Percentiles rank a stretch among this genome's conserved stretches.
phyloP scores from a whole-genome alignment of 1,139 yeast genomes.

The Diutina rugosa region DNA sequence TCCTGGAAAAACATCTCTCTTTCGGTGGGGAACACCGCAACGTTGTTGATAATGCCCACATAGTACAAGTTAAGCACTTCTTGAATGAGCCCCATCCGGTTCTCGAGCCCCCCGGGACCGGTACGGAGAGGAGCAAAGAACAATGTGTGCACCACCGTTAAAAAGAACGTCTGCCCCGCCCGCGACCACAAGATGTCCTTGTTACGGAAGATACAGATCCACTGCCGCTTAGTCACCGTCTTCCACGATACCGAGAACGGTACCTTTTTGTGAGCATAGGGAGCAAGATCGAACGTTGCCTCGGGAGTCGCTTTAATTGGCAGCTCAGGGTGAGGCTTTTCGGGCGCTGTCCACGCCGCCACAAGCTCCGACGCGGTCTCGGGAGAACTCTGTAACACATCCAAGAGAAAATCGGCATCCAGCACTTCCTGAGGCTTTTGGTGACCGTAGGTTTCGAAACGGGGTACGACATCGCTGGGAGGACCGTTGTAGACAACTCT shows the following conservation, averaged over 20 bases:
- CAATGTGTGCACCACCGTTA: background rate
- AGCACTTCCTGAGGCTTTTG: background rate
- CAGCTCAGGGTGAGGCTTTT: background rate
- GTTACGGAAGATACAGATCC: background rate
- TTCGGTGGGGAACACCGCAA: background rate
- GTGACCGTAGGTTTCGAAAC: background rate
- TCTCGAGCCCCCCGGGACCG: slow-evolving; percentile 1
- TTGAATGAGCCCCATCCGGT: slow-evolving; percentile 1
- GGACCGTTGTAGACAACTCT: slow-evolving; percentile 1
- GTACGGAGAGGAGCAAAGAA: background rate
- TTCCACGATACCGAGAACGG: background rate
- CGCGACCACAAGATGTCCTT: background rate
- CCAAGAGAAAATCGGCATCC: background rate
- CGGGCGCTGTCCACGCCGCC: background rate
- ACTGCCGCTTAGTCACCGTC: background rate
- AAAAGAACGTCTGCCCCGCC: background rate
- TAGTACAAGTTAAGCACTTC: slow-evolving; percentile 1
- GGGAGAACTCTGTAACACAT: background rate
- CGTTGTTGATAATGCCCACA: background rate
- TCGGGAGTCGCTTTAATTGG: background rate
- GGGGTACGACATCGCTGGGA: background rate
- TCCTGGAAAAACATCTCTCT: slow-evolving; percentile 1
- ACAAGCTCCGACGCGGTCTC: background rate
- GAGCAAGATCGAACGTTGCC: background rate
- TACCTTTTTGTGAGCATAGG: background rate